Percentiles rank a stretch among this genome's conserved stretches.
phyloP scores from a whole-genome alignment of 1,139 yeast genomes.

The Tardiomyces blankii region DNA sequence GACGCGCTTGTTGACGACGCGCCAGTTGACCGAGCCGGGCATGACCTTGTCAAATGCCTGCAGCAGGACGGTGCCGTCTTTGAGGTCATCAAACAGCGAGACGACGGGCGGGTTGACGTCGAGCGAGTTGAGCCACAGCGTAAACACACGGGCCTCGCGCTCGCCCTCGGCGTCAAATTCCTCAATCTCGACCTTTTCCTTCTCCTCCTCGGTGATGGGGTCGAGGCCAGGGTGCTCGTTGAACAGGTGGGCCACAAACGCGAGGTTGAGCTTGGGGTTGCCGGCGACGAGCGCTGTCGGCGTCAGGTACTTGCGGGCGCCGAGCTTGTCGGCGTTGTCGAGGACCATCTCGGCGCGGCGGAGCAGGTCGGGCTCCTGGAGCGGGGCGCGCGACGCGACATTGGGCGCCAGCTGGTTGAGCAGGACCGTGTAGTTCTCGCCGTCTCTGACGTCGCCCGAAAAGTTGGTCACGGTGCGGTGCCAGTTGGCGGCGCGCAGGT shows the following conservation, averaged over 20 bases:
- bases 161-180: slow-evolving; percentile 99
- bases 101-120: slow-evolving; percentile 95
- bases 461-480: slow-evolving; percentile 77
- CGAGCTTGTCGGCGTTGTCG: slow-evolving; percentile 78
- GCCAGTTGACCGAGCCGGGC: slow-evolving; percentile 80
- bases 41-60: slow-evolving; percentile 94
- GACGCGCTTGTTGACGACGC: slow-evolving; percentile 76
- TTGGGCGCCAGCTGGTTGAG: slow-evolving; percentile 84
- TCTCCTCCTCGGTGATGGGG: slow-evolving; percentile 86
- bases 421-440: slow-evolving; percentile 87
- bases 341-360: slow-evolving; percentile 82
- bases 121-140: slow-evolving; percentile 91
- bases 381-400: slow-evolving; percentile 68
- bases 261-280: slow-evolving; percentile 90
- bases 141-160: slow-evolving; percentile 97
- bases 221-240: slow-evolving; percentile 95
- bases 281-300: slow-evolving; percentile 92
- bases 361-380: slow-evolving; percentile 59
- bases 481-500: slow-evolving; percentile 89
- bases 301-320: slow-evolving; percentile 88
- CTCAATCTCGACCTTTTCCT: slow-evolving; percentile 70
- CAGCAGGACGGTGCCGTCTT: slow-evolving; percentile 79
- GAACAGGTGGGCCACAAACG: slow-evolving; percentile 93
- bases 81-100: slow-evolving; percentile 83
- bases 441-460: slow-evolving; percentile 81